These are phyloP conservation scores for Calamus simplicifolius DNA, from an alignment of 176 grass and related monocot genomes.

Conservation along the genomic window DNA sequence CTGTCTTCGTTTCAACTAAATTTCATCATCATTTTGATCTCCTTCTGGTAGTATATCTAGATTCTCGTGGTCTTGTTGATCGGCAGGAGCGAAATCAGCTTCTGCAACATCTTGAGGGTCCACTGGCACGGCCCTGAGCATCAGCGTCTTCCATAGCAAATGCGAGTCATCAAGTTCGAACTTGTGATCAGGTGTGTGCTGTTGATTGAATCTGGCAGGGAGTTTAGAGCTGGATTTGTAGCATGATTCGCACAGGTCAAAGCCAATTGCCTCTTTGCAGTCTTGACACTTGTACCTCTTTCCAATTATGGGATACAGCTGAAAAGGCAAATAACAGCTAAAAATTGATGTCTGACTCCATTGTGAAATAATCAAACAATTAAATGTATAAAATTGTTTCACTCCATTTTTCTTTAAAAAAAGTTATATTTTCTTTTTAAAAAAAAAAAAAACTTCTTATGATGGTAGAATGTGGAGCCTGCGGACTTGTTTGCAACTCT, in stretches of 20 bases:
- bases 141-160: neutral
- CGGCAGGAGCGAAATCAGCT: neutral
- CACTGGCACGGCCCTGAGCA: neutral
- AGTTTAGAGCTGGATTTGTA: constrained; percentile 55
- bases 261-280: constrained; percentile 57
- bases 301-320: constrained; percentile 70
- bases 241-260: constrained; percentile 72
- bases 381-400: neutral
- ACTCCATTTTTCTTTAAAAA: neutral
- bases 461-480: no score
- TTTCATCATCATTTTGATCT: constrained; percentile 15
- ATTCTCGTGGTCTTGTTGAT: neutral
- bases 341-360: neutral
- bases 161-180: constrained; percentile 36
- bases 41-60: neutral
- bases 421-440: neutral
- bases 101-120: constrained; percentile 8
- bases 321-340: neutral
- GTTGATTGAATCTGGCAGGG: constrained; percentile 81
- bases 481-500: no score
- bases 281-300: constrained; percentile 77
- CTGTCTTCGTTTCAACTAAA: no score
- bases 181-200: constrained; percentile 78
- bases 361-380: neutral
- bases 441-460: no score